Conservation (phyloP, 2,329 filamentous ascomycete species). For the Ophiocordyceps robertsii region DNA sequence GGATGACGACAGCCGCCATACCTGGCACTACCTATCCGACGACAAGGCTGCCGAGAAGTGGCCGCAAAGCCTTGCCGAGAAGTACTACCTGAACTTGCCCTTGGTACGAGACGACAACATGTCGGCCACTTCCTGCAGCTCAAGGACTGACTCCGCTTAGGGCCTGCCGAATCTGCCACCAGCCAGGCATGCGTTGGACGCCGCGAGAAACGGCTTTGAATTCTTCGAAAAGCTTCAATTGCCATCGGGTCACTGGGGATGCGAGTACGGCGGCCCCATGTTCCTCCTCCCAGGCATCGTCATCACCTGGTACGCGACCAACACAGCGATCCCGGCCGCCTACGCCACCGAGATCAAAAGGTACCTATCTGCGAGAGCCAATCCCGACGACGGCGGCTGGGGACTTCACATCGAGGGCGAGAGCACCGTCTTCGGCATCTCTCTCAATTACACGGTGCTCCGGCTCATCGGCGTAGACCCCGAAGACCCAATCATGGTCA, state of each 20-base stretch:
- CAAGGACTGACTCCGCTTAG: slow-evolving; percentile 29
- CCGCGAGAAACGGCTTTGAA: slow-evolving; percentile 67
- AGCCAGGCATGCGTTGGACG: slow-evolving; percentile 59
- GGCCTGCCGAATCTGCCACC: slow-evolving; percentile 57
- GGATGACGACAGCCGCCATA: slow-evolving; percentile 74
- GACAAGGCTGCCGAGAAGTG: slow-evolving; percentile 57
- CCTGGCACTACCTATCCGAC: slow-evolving; percentile 84
- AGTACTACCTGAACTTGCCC: slow-evolving; percentile 70
- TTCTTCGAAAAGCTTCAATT: slow-evolving; percentile 89
- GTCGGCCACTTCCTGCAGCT: neutral
- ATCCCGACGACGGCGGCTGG: slow-evolving; percentile 90
- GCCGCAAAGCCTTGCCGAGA: slow-evolving; percentile 84
- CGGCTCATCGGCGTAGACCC: slow-evolving; percentile 71
- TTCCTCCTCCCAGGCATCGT: slow-evolving; percentile 82
- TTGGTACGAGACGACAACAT: slow-evolving; percentile 38
- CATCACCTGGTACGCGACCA: slow-evolving; percentile 76
- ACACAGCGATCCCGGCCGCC: slow-evolving; percentile 69
- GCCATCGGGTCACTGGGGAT: slow-evolving; percentile 84
- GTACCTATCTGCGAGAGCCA: slow-evolving; percentile 75
- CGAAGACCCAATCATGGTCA: slow-evolving; percentile 74
- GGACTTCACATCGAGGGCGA: slow-evolving; percentile 90
- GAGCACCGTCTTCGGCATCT: slow-evolving; percentile 80
- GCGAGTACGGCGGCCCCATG: slow-evolving; percentile 96
- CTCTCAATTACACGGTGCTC: slow-evolving; percentile 73
- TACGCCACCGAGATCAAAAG: slow-evolving; percentile 82